Base-by-base conservation (phyloP, 1,284 basidiomycete genomes). In the Sporisorium graminicola region DNA sequence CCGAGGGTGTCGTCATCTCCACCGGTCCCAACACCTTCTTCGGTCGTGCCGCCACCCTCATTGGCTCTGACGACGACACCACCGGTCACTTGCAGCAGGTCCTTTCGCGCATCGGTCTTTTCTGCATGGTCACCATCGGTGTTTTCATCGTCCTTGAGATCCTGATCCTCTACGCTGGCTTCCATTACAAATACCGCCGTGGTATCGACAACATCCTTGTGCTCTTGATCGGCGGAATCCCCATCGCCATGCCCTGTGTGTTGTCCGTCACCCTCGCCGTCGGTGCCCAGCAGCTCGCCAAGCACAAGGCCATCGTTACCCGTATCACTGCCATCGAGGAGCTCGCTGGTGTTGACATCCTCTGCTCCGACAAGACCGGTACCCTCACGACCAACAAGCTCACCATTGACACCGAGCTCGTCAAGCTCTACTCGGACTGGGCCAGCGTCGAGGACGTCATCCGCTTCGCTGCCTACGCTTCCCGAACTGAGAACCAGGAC, bases 311-410 rank as follows among this genome's bases (percentile, higher is more conserved):
- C 0, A 98, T 98, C 67, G 95, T 98, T 46, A 98, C 98, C 87
- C 96, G 95, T 83, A 87, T 98, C 52, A 95, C 95, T 73, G 94
- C 93, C 4, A 95, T 98, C 10, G 95, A 98, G 87, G 92, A 94
- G 0, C 88, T 98, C 2, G 95, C 96, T 5, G 94, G 92, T 20
- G 93, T 98, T 44, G 94, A 92, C 52, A 95, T 98, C 31, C 94
- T 99, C 72, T 98, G 96, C 86, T 95, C 94, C 1, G 96, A 99
- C 87, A 99, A 99, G 88, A 98, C 96, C 53, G 94, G 94, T 89
- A 98, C 95, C 1, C 87, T 98, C 57, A 99, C 96, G 3, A 94
- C 92, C 86, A 98, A 98, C 86, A 94, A 98, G 82, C 93, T 98
- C 82, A 97, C 95, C 84, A 97, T 98, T 83, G 95, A 98, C 88